Percentiles rank a stretch among this genome's conserved stretches.
phyloP scores from a whole-genome alignment of 2,329 filamentous ascomycete genomes.

The Ceratocystiopsis minuta region DNA sequence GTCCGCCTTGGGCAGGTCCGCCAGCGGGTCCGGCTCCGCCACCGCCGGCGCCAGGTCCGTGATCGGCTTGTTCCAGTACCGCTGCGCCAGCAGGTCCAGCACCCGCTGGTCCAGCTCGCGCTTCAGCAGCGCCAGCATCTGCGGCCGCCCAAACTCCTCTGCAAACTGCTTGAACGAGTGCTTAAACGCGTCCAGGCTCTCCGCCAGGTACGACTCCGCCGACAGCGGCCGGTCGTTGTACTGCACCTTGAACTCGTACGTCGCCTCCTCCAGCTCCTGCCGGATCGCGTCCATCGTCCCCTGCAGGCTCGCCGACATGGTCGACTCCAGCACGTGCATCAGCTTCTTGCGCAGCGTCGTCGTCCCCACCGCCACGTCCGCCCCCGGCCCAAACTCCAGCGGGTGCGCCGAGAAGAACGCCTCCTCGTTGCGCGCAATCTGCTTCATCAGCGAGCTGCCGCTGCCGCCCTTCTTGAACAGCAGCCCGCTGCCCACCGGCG shows the following conservation, averaged over 20 bases:
- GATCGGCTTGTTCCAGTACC: conserved; percentile 95
- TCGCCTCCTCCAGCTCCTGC: conserved; percentile 88
- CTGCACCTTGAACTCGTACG: conserved; percentile 98
- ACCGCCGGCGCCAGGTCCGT: conserved; percentile 54
- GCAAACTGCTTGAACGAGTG: conserved; percentile 93
- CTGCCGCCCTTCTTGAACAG: conserved; percentile 59
- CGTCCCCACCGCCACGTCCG: conserved; percentile 64
- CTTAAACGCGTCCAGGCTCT: conserved; percentile 90
- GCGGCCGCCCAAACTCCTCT: conserved; percentile 70
- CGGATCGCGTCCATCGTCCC: conserved; percentile 81
- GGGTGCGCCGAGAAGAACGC: conserved; percentile 75
- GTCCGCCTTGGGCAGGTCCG: conserved; percentile 68
- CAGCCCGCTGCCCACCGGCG: conserved; percentile 25
- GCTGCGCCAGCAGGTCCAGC: conserved; percentile 74
- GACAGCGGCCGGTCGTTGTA: conserved; percentile 93
- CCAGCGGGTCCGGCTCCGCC: conserved; percentile 53
- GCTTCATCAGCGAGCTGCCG: conserved; percentile 37
- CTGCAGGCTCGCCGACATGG: conserved; percentile 85
- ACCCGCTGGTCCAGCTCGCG: conserved; percentile 87
- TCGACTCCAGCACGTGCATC: conserved; percentile 92
- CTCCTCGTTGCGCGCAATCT: conserved; percentile 77
- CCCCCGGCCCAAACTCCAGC: conserved; percentile 55
- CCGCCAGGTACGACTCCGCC: conserved; percentile 89
- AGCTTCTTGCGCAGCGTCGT: conserved; percentile 80
- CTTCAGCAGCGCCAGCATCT: conserved; percentile 82